A percentile compares a stretch with the other conserved stretches of the same genome.
phyloP scores from a whole-genome alignment of 257 asterid species.

The Ehretia macrophylla region DNA sequence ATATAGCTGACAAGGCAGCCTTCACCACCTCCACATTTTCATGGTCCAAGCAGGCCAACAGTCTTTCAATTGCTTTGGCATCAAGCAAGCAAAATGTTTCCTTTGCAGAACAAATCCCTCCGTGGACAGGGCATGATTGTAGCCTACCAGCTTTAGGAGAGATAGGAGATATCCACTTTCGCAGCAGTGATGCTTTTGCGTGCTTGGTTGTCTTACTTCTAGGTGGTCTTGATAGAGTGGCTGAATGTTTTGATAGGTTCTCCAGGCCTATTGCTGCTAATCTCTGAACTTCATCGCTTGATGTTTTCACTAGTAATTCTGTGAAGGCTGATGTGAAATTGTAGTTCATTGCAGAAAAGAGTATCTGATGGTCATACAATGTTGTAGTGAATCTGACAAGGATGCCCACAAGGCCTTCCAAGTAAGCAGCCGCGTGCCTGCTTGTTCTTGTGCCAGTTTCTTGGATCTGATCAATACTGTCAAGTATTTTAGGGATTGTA shows the following conservation, averaged over 20 bases:
- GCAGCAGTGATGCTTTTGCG: conserved; percentile 25
- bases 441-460: conserved; percentile 54
- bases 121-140: conserved; percentile 55
- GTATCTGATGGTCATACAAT: conserved; percentile 56
- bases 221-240: conserved; percentile 53
- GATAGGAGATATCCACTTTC: conserved; percentile 38
- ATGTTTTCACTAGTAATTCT: conserved; percentile 50
- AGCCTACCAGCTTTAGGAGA: conserved; percentile 25
- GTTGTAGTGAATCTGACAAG: conserved; percentile 76
- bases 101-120: conserved; percentile 73
- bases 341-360: conserved; percentile 39
- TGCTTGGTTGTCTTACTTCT: conserved; percentile 36
- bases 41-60: conserved; percentile 56
- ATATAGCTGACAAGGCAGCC: conserved; percentile 69
- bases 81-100: conserved; percentile 70
- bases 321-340: conserved; percentile 54
- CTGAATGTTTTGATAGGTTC: conserved; percentile 60
- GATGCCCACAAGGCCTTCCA: conserved; percentile 75
- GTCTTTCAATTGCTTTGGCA: conserved; percentile 62
- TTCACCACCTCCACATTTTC: conserved; percentile 64
- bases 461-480: conserved; percentile 48
- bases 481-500: conserved; percentile 34
- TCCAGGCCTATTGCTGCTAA: conserved; percentile 56
- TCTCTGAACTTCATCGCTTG: conserved; percentile 67
- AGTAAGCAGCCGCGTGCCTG: conserved; percentile 50